Percentiles rank a stretch among this genome's conserved stretches.
Conservation (phyloP, 345 rosid species). For the Geranium rotundifolium region DNA sequence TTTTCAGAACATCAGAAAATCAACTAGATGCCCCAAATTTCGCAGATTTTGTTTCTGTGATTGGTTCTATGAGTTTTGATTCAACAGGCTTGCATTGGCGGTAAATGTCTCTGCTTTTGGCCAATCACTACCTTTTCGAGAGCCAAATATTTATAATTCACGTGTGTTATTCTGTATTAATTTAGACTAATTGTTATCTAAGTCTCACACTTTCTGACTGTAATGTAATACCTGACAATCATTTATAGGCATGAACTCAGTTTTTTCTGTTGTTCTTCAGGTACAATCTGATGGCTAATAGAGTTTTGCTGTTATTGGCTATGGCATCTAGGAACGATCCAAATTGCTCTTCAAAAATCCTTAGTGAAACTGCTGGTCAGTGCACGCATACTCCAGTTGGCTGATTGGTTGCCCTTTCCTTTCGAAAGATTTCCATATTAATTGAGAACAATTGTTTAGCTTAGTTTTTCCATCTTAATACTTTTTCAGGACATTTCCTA, state of each 20-base stretch:
- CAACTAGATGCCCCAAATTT: slow-evolving; percentile 56
- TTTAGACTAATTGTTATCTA: not conserved
- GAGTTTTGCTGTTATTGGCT: slow-evolving; percentile 85
- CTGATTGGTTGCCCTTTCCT: not conserved
- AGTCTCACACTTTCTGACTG: slow-evolving; percentile 2
- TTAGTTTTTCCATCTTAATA: slow-evolving; percentile 7
- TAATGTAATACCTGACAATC: not conserved
- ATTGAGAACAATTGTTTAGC: not conserved
- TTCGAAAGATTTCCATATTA: not conserved
- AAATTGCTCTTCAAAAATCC: slow-evolving; percentile 54
- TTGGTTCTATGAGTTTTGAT: slow-evolving; percentile 84
- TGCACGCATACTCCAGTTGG: not conserved
- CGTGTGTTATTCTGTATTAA: not conserved
- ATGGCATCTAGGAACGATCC: slow-evolving; percentile 74
- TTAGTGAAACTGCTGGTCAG: slow-evolving; percentile 82
- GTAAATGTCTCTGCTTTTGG: slow-evolving; percentile 25
- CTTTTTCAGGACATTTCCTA: slow-evolving; percentile 76
- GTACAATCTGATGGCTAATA: slow-evolving; percentile 97
- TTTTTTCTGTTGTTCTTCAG: slow-evolving; percentile 25
- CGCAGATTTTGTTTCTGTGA: slow-evolving; percentile 69
- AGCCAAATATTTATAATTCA: not conserved
- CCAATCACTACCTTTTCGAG: not conserved
- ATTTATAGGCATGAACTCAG: slow-evolving; percentile 3
- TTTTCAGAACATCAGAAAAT: slow-evolving; percentile 49
- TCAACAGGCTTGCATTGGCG: slow-evolving; percentile 90